Evolutionary conservation across 768 basidiomycete genomes (phyloP).

Genomic region (Rhizopogon sp.): DNA sequence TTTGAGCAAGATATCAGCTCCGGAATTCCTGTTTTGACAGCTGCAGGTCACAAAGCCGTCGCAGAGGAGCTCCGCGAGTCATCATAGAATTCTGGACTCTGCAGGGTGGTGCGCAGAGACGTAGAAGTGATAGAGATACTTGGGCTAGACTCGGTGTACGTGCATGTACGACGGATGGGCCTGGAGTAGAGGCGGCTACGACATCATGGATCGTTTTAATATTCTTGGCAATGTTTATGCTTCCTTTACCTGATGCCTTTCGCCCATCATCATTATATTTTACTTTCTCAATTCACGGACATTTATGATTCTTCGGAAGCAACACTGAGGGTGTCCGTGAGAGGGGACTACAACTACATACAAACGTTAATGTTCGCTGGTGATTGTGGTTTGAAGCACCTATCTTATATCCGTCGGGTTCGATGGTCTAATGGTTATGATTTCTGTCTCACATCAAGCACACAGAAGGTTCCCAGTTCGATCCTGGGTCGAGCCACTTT

Average conservation of each 20-base stretch:
- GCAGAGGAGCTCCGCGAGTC: slow-evolving; percentile 56
- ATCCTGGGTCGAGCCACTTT: slow-evolving; percentile 31
- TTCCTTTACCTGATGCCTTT: not conserved
- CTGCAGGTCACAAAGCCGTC: slow-evolving; percentile 63
- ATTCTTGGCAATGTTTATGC: not conserved
- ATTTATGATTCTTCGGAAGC: not conserved
- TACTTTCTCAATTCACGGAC: not conserved
- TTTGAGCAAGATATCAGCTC: slow-evolving; percentile 66
- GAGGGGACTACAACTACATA: too few species aligned
- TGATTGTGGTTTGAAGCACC: not conserved
- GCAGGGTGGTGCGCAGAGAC: not conserved
- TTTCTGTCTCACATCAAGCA: slow-evolving; percentile 28
- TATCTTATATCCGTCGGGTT: slow-evolving; percentile 5
- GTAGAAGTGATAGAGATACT: not conserved
- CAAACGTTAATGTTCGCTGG: too few species aligned
- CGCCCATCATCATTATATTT: not conserved
- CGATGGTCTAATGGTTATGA: slow-evolving; percentile 35
- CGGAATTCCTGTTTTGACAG: slow-evolving; percentile 67
- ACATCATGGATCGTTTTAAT: not conserved
- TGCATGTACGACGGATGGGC: not conserved
- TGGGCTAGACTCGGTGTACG: not conserved
- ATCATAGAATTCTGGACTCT: not conserved
- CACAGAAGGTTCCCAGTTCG: slow-evolving; percentile 34
- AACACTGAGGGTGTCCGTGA: too few species aligned
- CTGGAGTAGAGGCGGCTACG: not conserved